These are phyloP conservation scores for Tolypocladium ophioglossoides DNA, from an alignment of 2,329 filamentous ascomycete genomes.

Conservation along the genomic window DNA sequence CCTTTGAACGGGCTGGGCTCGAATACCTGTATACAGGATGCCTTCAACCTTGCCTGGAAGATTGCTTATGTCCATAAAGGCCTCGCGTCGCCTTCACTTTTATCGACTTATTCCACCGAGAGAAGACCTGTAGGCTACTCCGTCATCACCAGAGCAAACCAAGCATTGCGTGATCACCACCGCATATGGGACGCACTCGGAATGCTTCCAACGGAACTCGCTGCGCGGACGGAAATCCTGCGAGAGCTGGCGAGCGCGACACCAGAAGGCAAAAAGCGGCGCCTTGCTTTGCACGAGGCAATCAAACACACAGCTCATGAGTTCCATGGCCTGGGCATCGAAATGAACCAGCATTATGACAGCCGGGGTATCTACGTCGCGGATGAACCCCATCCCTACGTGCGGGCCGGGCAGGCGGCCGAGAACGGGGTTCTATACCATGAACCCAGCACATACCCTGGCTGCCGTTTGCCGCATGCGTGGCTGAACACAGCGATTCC, in stretches of 20 bases:
- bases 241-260: constrained; percentile 28
- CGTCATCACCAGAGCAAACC: constrained; percentile 45
- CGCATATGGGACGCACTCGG: constrained; percentile 35
- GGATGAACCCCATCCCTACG: constrained; percentile 23
- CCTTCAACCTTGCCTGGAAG: constrained; percentile 47
- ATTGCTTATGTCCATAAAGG: constrained; percentile 31
- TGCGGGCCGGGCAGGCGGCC: constrained; percentile 7
- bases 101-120: constrained; percentile 33
- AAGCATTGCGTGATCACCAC: constrained; percentile 41
- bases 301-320: constrained; percentile 34
- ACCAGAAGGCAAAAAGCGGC: constrained; percentile 23
- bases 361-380: constrained; percentile 30
- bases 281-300: constrained; percentile 27
- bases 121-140: constrained; percentile 36
- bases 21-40: constrained; percentile 49
- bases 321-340: constrained; percentile 44
- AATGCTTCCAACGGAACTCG: constrained; percentile 24
- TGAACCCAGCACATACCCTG: constrained; percentile 44
- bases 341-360: constrained; percentile 48
- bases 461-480: constrained; percentile 48
- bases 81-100: constrained; percentile 22
- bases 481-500: constrained; percentile 46
- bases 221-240: constrained; percentile 26
- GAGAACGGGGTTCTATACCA: constrained; percentile 31
- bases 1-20: constrained; percentile 45